phyloP scores from a whole-genome alignment of 129 eudicot genomes.

The Tanacetum coccineum region DNA sequence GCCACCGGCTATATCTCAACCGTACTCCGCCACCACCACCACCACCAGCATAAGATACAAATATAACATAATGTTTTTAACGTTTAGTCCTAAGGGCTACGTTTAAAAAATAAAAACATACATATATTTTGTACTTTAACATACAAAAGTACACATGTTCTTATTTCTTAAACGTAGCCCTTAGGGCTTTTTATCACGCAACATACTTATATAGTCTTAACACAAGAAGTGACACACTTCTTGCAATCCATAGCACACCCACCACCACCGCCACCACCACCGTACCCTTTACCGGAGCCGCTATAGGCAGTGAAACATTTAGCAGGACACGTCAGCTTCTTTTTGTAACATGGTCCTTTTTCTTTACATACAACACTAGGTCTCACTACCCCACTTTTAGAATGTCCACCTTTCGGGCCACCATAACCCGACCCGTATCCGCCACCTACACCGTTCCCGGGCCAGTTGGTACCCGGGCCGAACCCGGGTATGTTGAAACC shows the following conservation, averaged over 20 bases:
- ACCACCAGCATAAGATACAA: neutral
- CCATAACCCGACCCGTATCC: conserved; percentile 88
- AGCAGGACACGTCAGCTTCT: conserved; percentile 85
- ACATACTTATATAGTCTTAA: conserved; percentile 18
- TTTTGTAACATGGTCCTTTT: conserved; percentile 79
- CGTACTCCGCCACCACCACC: conserved; percentile 10
- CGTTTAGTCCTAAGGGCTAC: too few species aligned
- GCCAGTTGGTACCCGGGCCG: conserved; percentile 29
- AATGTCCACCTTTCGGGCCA: conserved; percentile 72
- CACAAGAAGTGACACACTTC: conserved; percentile 82
- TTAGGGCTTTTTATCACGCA: neutral
- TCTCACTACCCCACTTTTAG: conserved; percentile 55
- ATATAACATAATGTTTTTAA: neutral
- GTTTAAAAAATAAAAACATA: too few species aligned
- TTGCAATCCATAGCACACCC: conserved; percentile 94
- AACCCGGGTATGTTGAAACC: conserved; percentile 76
- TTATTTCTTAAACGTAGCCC: neutral
- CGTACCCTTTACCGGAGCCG: conserved; percentile 83
- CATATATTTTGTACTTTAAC: neutral
- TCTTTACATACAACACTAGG: conserved; percentile 59
- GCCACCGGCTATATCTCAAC: conserved; percentile 29
- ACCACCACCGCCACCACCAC: conserved; percentile 97
- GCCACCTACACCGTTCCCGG: conserved; percentile 42
- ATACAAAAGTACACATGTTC: neutral
- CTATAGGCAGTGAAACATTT: conserved; percentile 75